Base-by-base conservation (phyloP, 208 protist species). In the Leishmania guyanensis region DNA sequence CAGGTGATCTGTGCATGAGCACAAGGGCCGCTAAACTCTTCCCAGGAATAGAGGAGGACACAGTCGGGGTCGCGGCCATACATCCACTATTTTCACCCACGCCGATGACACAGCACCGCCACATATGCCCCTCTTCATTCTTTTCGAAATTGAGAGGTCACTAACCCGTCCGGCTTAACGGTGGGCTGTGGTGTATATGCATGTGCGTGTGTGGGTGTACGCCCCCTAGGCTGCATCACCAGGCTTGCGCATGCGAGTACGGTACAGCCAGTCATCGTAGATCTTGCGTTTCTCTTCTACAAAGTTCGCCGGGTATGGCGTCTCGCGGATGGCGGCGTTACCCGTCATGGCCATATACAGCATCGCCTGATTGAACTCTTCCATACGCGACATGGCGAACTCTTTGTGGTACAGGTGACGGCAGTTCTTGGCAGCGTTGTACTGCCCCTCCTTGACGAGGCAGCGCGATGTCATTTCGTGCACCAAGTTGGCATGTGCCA, bases 361-460 rank as follows among this genome's bases (percentile, higher is more conserved):
- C 81, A 95, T 54, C 36, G 93, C 83, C 83, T 96, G 93, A 78
- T 96, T 93, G 79, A 95, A 70, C 79, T 96, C 91, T 78, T 96
- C 91, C 90, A 92, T 92, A 46, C 93, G 88, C 0, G 91, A 92
- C 93, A 96, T 96, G 69, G 93, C 91, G 78, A 96, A 95, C 60
- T 65, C 79, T 80, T 96, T 96, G 85, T 96, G 83, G 79, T 88
- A 92, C 54, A 96, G 74, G 73, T 96, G 93, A 43, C 90, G 88
- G 83, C 93, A 96, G 84, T 96, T 96, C 85, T 96, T 96, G n/a
- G 89, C 87, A 20, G 91, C 93, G 88, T 96, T 96, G 90, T 96
- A 96, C 85, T 94, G 90, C 39, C 93, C 93, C 64, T 96, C 93
- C 78, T 95, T 94, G 64, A 92, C 83, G 22, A 94, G 58, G 84